These are phyloP conservation scores for Hebeloma cylindrosporum DNA, from an alignment of 768 basidiomycete species.

Conservation along the genomic window DNA sequence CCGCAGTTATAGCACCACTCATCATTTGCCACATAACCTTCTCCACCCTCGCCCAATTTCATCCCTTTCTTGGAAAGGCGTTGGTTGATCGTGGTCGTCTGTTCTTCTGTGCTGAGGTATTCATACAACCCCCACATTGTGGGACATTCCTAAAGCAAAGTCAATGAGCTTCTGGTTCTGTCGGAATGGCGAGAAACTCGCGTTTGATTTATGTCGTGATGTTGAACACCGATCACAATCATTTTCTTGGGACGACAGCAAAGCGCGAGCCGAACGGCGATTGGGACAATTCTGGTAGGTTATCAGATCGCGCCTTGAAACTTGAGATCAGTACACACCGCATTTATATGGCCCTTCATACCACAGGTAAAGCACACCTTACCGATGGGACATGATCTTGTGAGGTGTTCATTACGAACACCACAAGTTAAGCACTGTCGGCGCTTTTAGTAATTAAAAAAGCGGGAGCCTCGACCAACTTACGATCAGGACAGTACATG, in stretches of 20 bases:
- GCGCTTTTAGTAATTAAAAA: background rate
- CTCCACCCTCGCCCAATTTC: slow-evolving; percentile 66
- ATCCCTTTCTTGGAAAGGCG: slow-evolving; percentile 53
- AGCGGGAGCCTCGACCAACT: too few relatives aligned
- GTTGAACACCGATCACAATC: slow-evolving; percentile 75
- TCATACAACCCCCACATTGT: slow-evolving; percentile 80
- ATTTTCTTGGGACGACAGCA: slow-evolving; percentile 31
- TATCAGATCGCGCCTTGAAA: slow-evolving; percentile 5
- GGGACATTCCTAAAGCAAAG: slow-evolving; percentile 66
- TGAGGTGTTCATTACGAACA: slow-evolving; percentile 74
- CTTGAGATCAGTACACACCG: slow-evolving; percentile 37
- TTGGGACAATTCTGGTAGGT: slow-evolving; percentile 67
- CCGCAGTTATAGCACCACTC: slow-evolving; percentile 87
- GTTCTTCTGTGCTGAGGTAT: slow-evolving; percentile 60
- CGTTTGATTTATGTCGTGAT: slow-evolving; percentile 60
- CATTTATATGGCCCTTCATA: slow-evolving; percentile 81
- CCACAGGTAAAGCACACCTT: slow-evolving; percentile 81
- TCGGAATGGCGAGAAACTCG: slow-evolving; percentile 30
- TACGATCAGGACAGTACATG: slow-evolving; percentile 76
- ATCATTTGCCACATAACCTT: slow-evolving; percentile 72
- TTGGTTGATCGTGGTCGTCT: slow-evolving; percentile 38
- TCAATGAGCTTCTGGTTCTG: background rate
- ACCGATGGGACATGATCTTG: slow-evolving; percentile 75
- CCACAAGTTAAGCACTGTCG: slow-evolving; percentile 79
- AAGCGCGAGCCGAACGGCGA: slow-evolving; percentile 34